These are phyloP conservation scores for Ophiostoma himal-ulmi DNA, from an alignment of 2,329 filamentous ascomycete species.

Conservation along the genomic window DNA sequence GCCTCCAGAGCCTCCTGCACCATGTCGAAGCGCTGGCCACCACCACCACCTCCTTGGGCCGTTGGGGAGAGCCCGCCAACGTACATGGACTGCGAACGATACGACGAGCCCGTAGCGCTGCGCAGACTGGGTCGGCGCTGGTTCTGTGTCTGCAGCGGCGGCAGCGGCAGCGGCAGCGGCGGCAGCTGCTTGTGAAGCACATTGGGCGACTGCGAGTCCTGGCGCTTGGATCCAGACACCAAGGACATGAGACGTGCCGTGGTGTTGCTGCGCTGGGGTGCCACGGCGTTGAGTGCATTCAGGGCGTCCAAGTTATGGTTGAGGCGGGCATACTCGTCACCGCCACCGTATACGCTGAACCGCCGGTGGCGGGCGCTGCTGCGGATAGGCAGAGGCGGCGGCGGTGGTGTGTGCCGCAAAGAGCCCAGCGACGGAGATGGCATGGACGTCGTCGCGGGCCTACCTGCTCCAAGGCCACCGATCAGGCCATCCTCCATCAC, in stretches of 20 bases:
- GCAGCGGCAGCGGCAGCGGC: neutral
- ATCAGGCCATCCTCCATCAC: neutral
- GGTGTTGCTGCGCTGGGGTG: constrained; percentile 6
- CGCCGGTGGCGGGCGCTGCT: constrained; percentile 22
- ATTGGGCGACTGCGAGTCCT: constrained; percentile 1
- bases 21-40: constrained; percentile 19
- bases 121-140: constrained; percentile 2
- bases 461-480: neutral
- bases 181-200: constrained; percentile 8
- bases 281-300: neutral
- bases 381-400: constrained; percentile 18
- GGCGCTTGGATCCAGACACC: neutral
- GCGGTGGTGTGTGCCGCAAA: neutral
- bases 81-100: neutral
- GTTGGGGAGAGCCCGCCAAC: neutral
- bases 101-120: neutral
- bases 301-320: neutral
- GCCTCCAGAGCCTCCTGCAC: constrained; percentile 20
- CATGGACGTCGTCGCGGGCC: neutral
- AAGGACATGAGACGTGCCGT: neutral
- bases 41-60: neutral
- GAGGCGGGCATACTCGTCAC: constrained; percentile 20
- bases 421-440: neutral
- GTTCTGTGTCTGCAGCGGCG: neutral
- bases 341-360: constrained; percentile 25